phyloP scores from a whole-genome alignment of 1,139 yeast genomes.

The Taphrina populina region DNA sequence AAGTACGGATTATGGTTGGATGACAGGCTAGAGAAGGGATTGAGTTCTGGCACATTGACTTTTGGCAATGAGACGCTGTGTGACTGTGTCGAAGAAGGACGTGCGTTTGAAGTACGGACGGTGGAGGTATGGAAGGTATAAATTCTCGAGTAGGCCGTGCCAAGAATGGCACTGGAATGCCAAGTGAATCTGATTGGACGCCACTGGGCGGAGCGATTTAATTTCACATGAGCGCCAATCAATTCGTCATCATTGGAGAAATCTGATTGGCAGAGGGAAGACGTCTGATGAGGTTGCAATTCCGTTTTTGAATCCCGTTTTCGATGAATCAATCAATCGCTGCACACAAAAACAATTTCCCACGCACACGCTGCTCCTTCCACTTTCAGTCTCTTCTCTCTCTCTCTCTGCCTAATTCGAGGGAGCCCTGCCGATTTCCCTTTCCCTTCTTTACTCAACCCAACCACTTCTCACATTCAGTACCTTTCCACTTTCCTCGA shows the following conservation, averaged over 20 bases:
- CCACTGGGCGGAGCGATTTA: no score
- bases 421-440: neutral
- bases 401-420: neutral
- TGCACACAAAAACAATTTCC: no score
- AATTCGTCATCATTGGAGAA: no score
- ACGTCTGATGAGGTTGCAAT: no score
- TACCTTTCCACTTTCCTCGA: neutral
- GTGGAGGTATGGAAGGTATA: conserved; percentile 80
- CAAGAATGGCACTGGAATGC: no score
- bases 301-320: no score
- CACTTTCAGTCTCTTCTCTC: neutral
- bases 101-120: conserved; percentile 68
- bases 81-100: conserved; percentile 48
- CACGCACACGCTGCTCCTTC: no score
- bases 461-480: neutral
- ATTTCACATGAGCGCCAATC: no score
- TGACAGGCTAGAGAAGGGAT: conserved; percentile 69
- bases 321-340: no score
- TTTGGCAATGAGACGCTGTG: conserved; percentile 86
- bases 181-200: no score
- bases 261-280: no score
- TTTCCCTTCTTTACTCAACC: neutral
- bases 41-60: conserved; percentile 73
- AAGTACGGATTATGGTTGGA: conserved; percentile 91
- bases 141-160: no score